Percentiles rank a stretch among this genome's conserved stretches.
Conservation (phyloP, 495 filamentous ascomycete genomes). For the Penicillium paradoxum region DNA sequence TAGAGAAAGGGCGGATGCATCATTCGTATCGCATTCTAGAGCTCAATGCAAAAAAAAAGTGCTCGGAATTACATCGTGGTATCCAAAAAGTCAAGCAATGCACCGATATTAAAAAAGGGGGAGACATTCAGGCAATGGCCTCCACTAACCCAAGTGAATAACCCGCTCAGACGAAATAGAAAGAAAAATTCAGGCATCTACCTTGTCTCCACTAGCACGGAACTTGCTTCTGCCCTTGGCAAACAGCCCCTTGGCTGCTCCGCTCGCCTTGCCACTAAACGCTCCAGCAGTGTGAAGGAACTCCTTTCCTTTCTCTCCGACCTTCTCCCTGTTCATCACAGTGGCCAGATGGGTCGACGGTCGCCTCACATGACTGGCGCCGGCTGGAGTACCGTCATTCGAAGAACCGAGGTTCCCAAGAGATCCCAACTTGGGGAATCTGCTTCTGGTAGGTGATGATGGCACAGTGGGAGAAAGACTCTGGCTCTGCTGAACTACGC, state of each 20-base stretch:
- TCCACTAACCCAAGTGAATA: conserved; percentile 15
- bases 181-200: conserved; percentile 60
- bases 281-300: conserved; percentile 73
- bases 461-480: conserved; percentile 26
- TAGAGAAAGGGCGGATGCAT: conserved; percentile 22
- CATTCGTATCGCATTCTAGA: conserved; percentile 40
- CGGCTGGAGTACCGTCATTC: conserved; percentile 41
- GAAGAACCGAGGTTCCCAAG: conserved; percentile 31
- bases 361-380: conserved; percentile 30
- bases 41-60: conserved; percentile 27
- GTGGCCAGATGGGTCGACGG: conserved; percentile 36
- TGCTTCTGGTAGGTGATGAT: conserved; percentile 36
- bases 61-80: conserved; percentile 38
- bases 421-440: conserved; percentile 43
- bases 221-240: conserved; percentile 82
- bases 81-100: conserved; percentile 32
- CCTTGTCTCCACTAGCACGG: conserved; percentile 66
- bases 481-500: conserved; percentile 35
- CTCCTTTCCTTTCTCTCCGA: conserved; percentile 77
- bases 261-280: conserved; percentile 63
- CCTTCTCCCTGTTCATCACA: conserved; percentile 38
- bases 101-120: conserved; percentile 23
- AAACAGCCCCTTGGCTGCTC: conserved; percentile 80
- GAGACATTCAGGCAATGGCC: conserved; percentile 17
- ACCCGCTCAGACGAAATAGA: conserved; percentile 4